Percentiles rank a stretch among this genome's conserved stretches.
Conservation (phyloP, 371 early-diverging fungal species). For the Mortierella sp. region DNA sequence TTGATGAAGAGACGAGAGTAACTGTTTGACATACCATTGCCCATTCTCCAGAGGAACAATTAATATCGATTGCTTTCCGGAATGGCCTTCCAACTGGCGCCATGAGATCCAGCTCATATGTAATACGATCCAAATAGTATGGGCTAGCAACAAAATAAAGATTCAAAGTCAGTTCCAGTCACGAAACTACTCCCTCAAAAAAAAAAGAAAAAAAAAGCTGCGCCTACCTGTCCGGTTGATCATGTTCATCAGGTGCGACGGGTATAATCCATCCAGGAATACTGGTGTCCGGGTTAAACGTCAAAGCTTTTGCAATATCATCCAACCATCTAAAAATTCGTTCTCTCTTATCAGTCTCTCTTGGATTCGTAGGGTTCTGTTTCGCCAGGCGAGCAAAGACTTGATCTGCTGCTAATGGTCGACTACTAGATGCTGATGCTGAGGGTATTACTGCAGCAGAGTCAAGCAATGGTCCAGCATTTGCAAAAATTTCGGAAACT, state of each 20-base stretch:
- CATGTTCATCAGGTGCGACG: conserved; percentile 34
- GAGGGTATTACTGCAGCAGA: not conserved
- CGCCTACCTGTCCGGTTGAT: conserved; percentile 26
- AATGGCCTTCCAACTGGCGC: conserved; percentile 36
- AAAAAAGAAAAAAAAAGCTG: not conserved
- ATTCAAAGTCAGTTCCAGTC: not conserved
- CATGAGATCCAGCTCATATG: conserved; percentile 48
- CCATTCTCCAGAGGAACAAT: conserved; percentile 49
- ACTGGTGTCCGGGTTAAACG: conserved; percentile 32
- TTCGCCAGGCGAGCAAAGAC: conserved; percentile 39
- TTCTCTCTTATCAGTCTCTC: conserved; percentile 35
- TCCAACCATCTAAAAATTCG: conserved; percentile 39
- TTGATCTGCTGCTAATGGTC: conserved; percentile 18
- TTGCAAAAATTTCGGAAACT: conserved; percentile 14
- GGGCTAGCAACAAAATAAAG: conserved; percentile 21
- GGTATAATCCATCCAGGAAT: conserved; percentile 46
- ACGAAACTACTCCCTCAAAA: too few relatives aligned
- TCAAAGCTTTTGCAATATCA: conserved; percentile 21
- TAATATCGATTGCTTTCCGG: conserved; percentile 47
- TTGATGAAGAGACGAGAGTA: not conserved
- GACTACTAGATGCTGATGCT: not conserved
- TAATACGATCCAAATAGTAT: conserved; percentile 44
- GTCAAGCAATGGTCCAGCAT: conserved; percentile 32
- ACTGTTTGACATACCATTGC: conserved; percentile 38
- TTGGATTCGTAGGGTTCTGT: conserved; percentile 42